Base-by-base conservation (phyloP, 2,329 filamentous ascomycete genomes). In the Paecilomyces dactylethromorphus region DNA sequence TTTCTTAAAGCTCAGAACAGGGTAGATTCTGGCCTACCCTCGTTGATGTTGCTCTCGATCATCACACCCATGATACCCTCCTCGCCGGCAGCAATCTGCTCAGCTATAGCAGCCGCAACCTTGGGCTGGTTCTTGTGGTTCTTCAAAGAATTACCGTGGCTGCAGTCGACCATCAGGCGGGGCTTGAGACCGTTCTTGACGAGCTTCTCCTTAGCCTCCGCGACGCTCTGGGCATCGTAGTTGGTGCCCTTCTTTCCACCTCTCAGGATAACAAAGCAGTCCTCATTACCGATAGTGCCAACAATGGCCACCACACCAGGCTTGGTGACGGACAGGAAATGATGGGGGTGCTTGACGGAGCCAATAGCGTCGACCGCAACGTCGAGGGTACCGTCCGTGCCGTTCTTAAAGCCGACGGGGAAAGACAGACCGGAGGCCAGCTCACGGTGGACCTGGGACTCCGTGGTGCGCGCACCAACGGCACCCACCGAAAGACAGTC, bases 331-430 rank as follows among this genome's bases (percentile, higher is more conserved):
- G 92, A 96, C 67, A 99, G 83, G 83, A 99, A 97, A 81, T 97
- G 92, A 72, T 99, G 94, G 15, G 91, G 91, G 72, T 96, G 91
- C 73, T 85, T 87, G 55, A 95, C 93, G 15, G 94, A 91, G 62
- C 92, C 92, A 73, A 97, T 96, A 55, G 94, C 94, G 73, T 99
- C 94, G 67, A 97, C 91, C 12, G 94, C 92, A 3, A 97, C 92
- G 58, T 87, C 85, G 54, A 97, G 80, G 8, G 88, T 89, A 56
- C 94, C 94, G 73, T 99, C 94, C 32, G 94, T 99, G 64, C 94
- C 94, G 77, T 99, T 99, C 85, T 99, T 99, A 89, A 99, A 99
- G 56, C 94, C 94, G 11, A 99, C 92, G 1, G 94, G 94, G 88
- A 97, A 97, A 66, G 90, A 95, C 35, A 97, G 82, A 71, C 94